phyloP scores from a whole-genome alignment of 2,329 filamentous ascomycete genomes.

The Bipolaris victoriae region DNA sequence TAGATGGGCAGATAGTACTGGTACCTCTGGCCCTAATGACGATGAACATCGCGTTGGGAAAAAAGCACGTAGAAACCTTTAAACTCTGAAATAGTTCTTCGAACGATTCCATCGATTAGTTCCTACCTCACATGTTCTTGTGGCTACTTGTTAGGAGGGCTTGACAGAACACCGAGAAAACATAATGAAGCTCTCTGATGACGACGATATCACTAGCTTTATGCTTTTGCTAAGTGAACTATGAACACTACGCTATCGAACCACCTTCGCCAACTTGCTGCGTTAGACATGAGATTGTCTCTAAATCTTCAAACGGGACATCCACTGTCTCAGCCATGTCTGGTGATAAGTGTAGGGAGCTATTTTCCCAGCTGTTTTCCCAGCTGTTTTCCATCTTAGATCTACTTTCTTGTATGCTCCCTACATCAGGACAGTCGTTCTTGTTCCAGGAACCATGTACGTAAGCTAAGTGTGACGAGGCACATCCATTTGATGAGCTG shows the following conservation, averaged over 20 bases:
- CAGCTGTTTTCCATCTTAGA: slow-evolving; percentile 4
- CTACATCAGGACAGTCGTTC: neutral
- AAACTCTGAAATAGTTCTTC: neutral
- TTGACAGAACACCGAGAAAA: neutral
- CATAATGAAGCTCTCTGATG: neutral
- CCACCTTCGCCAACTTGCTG: neutral
- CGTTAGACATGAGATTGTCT: neutral
- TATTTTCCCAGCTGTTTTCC: slow-evolving; percentile 12
- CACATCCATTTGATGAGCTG: neutral
- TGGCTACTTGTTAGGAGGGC: neutral
- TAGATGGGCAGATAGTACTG: neutral
- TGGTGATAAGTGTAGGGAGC: slow-evolving; percentile 16
- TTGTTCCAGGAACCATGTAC: neutral
- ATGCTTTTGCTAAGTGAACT: neutral
- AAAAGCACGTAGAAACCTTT: neutral
- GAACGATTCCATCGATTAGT: neutral
- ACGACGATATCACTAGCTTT: neutral
- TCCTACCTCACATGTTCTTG: neutral
- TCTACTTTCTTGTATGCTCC: neutral
- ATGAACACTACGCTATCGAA: neutral
- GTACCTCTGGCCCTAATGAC: neutral
- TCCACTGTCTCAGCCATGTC: slow-evolving; percentile 5
- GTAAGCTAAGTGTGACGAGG: neutral
- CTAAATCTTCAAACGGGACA: neutral
- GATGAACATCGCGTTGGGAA: neutral